Evolutionary conservation across 352 stramenopile species (phyloP), one percentile per base, ranked within the genome.

Genomic region (Phytopythium helicoides): DNA sequence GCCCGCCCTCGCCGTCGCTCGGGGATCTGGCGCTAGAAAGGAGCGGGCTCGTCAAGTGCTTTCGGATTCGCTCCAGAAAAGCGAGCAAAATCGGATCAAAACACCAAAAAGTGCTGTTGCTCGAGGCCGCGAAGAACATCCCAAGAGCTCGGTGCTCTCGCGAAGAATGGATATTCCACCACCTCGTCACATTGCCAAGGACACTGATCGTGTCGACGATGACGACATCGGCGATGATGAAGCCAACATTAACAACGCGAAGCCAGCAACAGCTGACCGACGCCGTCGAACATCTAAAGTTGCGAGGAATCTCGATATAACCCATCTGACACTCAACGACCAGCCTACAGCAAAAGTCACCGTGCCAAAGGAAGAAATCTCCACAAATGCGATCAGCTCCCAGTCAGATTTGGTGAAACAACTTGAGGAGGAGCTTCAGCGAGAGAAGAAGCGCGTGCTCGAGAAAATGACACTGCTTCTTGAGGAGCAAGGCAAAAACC

Each of bases 381-480:
- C 46, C 10, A 62, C 7, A 46, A 31, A 36, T 16, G 42, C 19
- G 19, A 56, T n/a, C n/a, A n/a, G n/a, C n/a, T n/a, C 5, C 1
- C 48, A 67, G 1, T 41, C 48, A 5, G 62, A 65, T 26, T n/a
- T 40, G 16, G 25, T 51, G 3, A 47, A 57, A 39, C 51, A 55
- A 5, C 47, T 87, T n/a, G 66, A 77, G 56, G 40, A 50, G 15
- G 71, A 87, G 42, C 48, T 92, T 5, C 68, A 87, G 45, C 76
- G 75, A 6, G 81, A 92, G 46, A 87, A 90, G 58, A 79, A 80
- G 54, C 75, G 71, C 18, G 74, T 86, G 36, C 51, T 89, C 37
- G 61, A 86, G 25, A 88, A 87, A 52, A 87, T 85, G 73, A 80
- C 75, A 2, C 71, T 83, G 26, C 46, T 90, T 16, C 60, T 89